Percentiles rank a stretch among this genome's conserved stretches.
Evolutionary conservation across 768 basidiomycete species (phyloP).

Genomic region (Boletus reticuloceps): DNA sequence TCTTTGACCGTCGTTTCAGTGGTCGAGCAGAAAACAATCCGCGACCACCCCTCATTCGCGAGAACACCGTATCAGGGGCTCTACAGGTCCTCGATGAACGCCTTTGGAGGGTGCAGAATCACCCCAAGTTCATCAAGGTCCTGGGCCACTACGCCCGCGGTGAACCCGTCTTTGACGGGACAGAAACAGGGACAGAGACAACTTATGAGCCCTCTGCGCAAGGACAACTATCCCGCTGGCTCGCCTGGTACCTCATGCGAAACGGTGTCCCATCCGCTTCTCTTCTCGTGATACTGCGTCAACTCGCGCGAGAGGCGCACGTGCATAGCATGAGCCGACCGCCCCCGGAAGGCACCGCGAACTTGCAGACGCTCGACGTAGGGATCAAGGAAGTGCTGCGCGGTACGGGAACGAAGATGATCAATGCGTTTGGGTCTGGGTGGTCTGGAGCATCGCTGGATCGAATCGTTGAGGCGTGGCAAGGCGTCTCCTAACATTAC

Average conservation of each 20-base stretch:
- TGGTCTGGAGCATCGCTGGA: conserved; percentile 72
- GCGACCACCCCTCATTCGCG: conserved; percentile 67
- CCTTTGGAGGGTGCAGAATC: conserved; percentile 42
- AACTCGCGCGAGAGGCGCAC: conserved; percentile 63
- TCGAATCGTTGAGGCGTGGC: conserved; percentile 63
- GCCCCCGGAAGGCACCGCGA: conserved; percentile 50
- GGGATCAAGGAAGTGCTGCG: conserved; percentile 87
- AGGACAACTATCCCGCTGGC: conserved; percentile 33
- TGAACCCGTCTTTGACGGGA: conserved; percentile 35
- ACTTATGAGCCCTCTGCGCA: conserved; percentile 6
- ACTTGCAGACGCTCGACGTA: conserved; percentile 36
- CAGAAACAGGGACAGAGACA: conserved; percentile 3
- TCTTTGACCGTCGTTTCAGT: conserved; percentile 74
- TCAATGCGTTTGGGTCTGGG: conserved; percentile 62
- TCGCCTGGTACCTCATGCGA: conserved; percentile 72
- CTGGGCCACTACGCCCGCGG: conserved; percentile 59
- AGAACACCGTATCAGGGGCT: conserved; percentile 66
- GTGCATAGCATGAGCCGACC: conserved; percentile 48
- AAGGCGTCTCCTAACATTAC: conserved; percentile 14
- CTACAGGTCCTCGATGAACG: conserved; percentile 59
- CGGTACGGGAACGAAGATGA: conserved; percentile 80
- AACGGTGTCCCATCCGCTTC: conserved; percentile 71
- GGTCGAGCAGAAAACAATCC: conserved; percentile 64
- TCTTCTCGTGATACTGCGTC: conserved; percentile 57
- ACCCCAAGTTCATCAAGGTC: conserved; percentile 24